Percentiles rank a stretch among this genome's conserved stretches.
These are phyloP conservation scores for Chalciporus pseudorubinellus DNA, from an alignment of 768 basidiomycete species.

Conservation along the genomic window DNA sequence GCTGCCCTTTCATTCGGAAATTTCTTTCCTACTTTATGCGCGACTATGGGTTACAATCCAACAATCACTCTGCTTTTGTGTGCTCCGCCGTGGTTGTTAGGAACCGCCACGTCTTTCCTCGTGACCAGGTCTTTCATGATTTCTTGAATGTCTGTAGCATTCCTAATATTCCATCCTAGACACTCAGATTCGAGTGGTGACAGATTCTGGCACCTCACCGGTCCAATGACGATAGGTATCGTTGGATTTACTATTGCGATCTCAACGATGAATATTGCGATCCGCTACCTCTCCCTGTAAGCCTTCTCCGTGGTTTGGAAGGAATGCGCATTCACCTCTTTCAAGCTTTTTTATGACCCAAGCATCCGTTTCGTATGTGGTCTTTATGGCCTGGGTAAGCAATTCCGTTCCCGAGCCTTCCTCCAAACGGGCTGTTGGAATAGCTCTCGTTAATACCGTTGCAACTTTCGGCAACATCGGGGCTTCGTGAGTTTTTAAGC, in stretches of 20 bases:
- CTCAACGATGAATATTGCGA: conserved; percentile 56
- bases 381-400: conserved; percentile 53
- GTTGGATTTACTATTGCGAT: conserved; percentile 65
- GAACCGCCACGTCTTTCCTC: conserved; percentile 55
- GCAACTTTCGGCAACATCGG: conserved; percentile 79
- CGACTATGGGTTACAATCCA: conserved; percentile 62
- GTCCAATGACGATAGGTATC: conserved; percentile 54
- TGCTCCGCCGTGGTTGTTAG: conserved; percentile 70
- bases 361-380: conserved; percentile 66
- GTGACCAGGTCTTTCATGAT: conserved; percentile 42
- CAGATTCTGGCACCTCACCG: conserved; percentile 67
- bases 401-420: conserved; percentile 71
- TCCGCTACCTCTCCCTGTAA: conserved; percentile 64
- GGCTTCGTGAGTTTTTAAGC: conserved; percentile 57
- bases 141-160: neutral
- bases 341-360: conserved; percentile 73
- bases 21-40: conserved; percentile 74
- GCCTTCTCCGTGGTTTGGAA: conserved; percentile 12
- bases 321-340: neutral
- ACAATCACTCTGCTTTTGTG: conserved; percentile 70
- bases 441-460: conserved; percentile 77
- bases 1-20: conserved; percentile 70
- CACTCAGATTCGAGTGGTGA: conserved; percentile 73
- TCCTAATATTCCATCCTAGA: conserved; percentile 30
- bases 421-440: conserved; percentile 79